phyloP scores from a whole-genome alignment of 176 grass and related monocot species.

The Puya raimondii region DNA sequence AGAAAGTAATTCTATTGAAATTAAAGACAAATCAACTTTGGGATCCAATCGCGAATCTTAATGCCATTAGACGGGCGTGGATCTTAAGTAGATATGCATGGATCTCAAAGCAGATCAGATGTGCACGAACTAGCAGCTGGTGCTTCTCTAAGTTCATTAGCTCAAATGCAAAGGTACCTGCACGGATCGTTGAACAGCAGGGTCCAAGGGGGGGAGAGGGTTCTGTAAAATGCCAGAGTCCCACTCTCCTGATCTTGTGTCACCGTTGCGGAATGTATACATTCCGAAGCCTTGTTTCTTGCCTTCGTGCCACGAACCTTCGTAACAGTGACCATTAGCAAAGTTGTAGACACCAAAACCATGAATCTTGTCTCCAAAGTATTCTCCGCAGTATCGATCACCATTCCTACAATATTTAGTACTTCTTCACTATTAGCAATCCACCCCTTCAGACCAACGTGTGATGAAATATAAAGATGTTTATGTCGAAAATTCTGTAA shows the following conservation, averaged over 20 bases:
- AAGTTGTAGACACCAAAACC: slow-evolving; percentile 77
- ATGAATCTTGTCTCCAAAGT: slow-evolving; percentile 81
- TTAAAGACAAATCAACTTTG: no score
- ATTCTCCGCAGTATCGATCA: slow-evolving; percentile 56
- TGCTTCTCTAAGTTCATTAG: no score
- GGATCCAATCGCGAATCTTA: no score
- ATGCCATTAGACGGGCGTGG: no score
- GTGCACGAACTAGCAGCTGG: no score
- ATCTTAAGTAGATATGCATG: no score
- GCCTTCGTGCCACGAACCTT: slow-evolving; percentile 78
- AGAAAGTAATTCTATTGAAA: not conserved
- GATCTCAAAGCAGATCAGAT: no score
- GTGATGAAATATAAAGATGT: not conserved
- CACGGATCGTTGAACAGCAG: slow-evolving; percentile 35
- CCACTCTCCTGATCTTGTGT: slow-evolving; percentile 52
- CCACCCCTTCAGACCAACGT: not conserved
- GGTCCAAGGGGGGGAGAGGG: slow-evolving; percentile 22
- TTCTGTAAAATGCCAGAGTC: slow-evolving; percentile 44
- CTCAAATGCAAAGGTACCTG: slow-evolving; percentile 27
- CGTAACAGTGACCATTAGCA: slow-evolving; percentile 69
- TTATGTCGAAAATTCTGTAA: not conserved
- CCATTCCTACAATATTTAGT: slow-evolving; percentile 42
- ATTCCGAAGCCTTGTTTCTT: slow-evolving; percentile 72
- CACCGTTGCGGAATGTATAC: slow-evolving; percentile 53
- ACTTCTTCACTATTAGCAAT: slow-evolving; percentile 2